These are phyloP conservation scores for Pestalotiopsis sp. DNA, from an alignment of 2,329 filamentous ascomycete species.

Conservation along the genomic window DNA sequence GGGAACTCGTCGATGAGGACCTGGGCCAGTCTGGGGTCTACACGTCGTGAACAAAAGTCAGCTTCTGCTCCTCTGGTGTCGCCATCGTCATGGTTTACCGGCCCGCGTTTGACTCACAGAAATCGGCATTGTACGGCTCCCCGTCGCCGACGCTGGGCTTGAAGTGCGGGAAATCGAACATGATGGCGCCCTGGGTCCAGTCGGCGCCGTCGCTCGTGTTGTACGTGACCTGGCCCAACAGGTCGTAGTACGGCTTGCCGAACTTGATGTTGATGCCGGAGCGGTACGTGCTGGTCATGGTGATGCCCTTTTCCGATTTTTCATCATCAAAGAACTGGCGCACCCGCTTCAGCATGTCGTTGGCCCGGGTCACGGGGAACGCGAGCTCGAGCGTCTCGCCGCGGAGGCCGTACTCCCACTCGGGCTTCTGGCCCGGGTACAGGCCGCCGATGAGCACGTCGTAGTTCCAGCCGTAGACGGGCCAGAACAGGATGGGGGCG, in stretches of 20 bases:
- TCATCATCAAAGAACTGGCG: slow-evolving; percentile 51
- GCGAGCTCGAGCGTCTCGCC: slow-evolving; percentile 54
- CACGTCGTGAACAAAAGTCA: background rate
- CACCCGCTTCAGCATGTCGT: slow-evolving; percentile 50
- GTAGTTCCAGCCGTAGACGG: slow-evolving; percentile 56
- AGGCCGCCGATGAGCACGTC: slow-evolving; percentile 55
- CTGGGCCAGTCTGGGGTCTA: slow-evolving; percentile 47
- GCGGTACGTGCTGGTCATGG: slow-evolving; percentile 53
- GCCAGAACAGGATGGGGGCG: slow-evolving; percentile 44
- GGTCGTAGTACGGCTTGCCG: slow-evolving; percentile 49
- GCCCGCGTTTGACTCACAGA: slow-evolving; percentile 38
- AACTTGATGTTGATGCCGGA: slow-evolving; percentile 58
- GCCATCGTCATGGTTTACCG: no score
- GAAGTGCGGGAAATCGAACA: slow-evolving; percentile 56
- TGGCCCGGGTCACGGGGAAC: slow-evolving; percentile 51
- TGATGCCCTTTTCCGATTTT: slow-evolving; percentile 37
- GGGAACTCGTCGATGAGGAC: slow-evolving; percentile 52
- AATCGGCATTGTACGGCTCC: slow-evolving; percentile 51
- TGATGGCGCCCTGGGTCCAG: slow-evolving; percentile 52
- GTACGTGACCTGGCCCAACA: slow-evolving; percentile 51
- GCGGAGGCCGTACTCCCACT: slow-evolving; percentile 52
- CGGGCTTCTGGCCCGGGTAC: slow-evolving; percentile 48
- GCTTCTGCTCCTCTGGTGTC: background rate
- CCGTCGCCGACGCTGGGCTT: slow-evolving; percentile 46
- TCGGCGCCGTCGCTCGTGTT: slow-evolving; percentile 50